Base-by-base conservation (phyloP, 768 basidiomycete species). In the Strobilomyces confusus region DNA sequence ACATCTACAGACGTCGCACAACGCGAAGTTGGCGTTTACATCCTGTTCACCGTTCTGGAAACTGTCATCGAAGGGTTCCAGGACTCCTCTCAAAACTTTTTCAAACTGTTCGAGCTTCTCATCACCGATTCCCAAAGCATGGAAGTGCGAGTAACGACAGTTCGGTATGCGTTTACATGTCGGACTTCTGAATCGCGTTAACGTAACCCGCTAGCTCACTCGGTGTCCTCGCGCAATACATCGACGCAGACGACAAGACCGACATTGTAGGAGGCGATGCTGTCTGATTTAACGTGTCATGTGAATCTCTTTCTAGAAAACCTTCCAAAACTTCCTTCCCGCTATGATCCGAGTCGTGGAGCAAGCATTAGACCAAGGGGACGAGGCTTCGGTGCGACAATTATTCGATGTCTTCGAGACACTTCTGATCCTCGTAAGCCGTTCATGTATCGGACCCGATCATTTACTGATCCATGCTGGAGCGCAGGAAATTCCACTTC, bases 341-440 rank as follows among this genome's bases (percentile, higher is more conserved):
- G 73, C 75, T 25, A 95, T 98, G 81, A 89, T 98, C 48, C 79
- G 81, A 54, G 94, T 98, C 46, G 85, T 98, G 36, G 87, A 87
- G 5, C 87, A 92, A 69, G 80, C 84, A 36, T 82, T 98, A 8
- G 88, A 89, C 59, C 69, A 80, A 33, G 82, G 80, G 33, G 88
- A 98, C 64, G 92, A 94, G 65, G 77, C 78, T 33, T 84, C 84
- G 49, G 90, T 92, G 43, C 85, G 94, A 58, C 85, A 95, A 64
- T 77, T 94, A 23, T 97, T 98, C 64, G 97, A 99, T 66, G 92
- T 98, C 26, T 79, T 98, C 57, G 97, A 98, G 77, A 95, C 92
- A 0, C 84, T 98, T 44, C 80, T 95, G 44, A 95, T 98, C 65
- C 83, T 98, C 54, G 91, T 90, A 59, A 53, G 85, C 70, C 32